Conservation (phyloP, 129 eudicot genomes). For the Lonicera japonica region DNA sequence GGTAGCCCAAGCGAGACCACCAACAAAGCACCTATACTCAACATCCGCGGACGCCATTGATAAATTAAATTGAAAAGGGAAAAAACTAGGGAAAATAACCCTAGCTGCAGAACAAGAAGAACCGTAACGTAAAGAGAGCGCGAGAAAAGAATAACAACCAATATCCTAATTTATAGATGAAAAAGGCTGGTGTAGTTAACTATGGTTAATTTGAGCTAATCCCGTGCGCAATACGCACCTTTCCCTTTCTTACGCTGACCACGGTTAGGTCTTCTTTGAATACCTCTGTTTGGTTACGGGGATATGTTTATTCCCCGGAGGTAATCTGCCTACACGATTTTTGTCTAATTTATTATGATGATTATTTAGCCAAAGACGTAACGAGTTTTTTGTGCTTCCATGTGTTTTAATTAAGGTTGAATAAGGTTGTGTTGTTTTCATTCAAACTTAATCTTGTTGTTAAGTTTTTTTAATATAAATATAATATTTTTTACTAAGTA, state of each 20-base stretch:
- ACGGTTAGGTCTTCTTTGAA: neutral
- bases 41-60: slow-evolving; percentile 69
- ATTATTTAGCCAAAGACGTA: too few relatives aligned
- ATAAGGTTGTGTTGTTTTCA: too few relatives aligned
- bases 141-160: neutral
- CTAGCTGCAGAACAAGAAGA: neutral
- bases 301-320: neutral
- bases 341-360: too few relatives aligned
- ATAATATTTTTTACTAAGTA: too few relatives aligned
- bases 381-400: neutral
- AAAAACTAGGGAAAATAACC: neutral
- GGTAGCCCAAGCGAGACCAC: slow-evolving; percentile 97
- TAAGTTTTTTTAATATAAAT: too few relatives aligned
- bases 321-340: too few relatives aligned
- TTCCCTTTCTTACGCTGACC: slow-evolving; percentile 14
- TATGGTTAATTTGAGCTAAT: slow-evolving; percentile 24
- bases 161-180: slow-evolving; percentile 22
- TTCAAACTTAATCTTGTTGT: too few relatives aligned
- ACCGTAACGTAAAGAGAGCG: neutral
- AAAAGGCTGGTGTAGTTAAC: neutral
- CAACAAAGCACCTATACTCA: slow-evolving; percentile 86
- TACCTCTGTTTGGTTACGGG: neutral
- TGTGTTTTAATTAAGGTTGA: too few relatives aligned
- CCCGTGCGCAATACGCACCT: slow-evolving; percentile 29
- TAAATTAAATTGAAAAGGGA: neutral